Conservation (phyloP, 192 early-diverging fungal genomes). For the Coemansia sp. region DNA sequence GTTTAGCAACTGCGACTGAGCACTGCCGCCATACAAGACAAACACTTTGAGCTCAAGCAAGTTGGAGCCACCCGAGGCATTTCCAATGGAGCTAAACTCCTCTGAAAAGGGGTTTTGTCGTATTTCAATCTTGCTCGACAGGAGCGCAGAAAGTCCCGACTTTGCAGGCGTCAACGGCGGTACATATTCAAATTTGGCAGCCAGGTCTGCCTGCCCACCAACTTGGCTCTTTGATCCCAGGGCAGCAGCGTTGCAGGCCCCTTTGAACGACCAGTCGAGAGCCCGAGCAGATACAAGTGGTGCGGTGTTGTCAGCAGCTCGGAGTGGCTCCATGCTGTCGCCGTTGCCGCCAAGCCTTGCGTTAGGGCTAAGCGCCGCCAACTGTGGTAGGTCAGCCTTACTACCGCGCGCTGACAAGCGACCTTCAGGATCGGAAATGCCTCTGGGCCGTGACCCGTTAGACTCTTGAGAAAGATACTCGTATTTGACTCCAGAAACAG, state of each 20-base stretch:
- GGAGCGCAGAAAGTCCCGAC: constrained; percentile 63
- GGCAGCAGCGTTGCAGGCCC: not conserved
- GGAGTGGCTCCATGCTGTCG: constrained; percentile 1
- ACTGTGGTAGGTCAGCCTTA: not conserved
- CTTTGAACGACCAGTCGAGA: constrained; percentile 4
- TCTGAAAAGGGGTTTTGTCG: constrained; percentile 69
- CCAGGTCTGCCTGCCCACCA: not conserved
- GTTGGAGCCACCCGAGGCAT: constrained; percentile 56
- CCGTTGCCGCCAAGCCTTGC: not conserved
- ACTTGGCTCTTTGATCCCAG: not conserved
- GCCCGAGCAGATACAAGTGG: constrained; percentile 10
- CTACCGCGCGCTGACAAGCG: constrained; percentile 23
- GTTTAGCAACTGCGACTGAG: constrained; percentile 54
- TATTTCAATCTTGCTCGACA: constrained; percentile 60
- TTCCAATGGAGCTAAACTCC: constrained; percentile 63
- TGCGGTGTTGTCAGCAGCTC: not conserved
- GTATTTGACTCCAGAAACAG: constrained; percentile 19
- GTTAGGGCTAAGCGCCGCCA: not conserved
- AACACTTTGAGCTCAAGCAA: constrained; percentile 65
- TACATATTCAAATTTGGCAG: constrained; percentile 11
- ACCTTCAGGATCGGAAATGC: constrained; percentile 40
- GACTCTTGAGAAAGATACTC: constrained; percentile 14
- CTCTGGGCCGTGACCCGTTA: constrained; percentile 18
- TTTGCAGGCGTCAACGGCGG: constrained; percentile 26
- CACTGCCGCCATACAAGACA: constrained; percentile 55